phyloP scores from a whole-genome alignment of 345 rosid species.

The Garcia nutans region DNA sequence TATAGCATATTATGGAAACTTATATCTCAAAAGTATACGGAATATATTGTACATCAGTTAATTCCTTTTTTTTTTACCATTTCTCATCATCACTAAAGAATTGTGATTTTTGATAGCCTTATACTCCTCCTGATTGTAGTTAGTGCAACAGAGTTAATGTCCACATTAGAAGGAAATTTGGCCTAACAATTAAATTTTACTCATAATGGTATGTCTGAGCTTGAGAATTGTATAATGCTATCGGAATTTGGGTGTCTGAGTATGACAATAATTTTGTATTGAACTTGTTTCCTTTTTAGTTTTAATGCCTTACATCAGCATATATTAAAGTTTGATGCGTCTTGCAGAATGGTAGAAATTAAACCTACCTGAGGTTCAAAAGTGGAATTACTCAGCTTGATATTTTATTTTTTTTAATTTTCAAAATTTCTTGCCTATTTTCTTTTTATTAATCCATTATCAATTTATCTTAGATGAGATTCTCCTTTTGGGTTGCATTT shows the following conservation, averaged over 20 bases:
- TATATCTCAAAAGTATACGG: too few species aligned
- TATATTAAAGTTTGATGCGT: background rate
- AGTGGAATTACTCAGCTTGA: too few species aligned
- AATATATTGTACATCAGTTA: too few species aligned
- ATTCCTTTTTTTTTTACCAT: background rate
- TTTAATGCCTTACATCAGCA: background rate
- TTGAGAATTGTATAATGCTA: background rate
- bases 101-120: background rate
- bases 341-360: background rate
- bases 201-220: background rate
- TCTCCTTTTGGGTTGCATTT: background rate
- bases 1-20: too few species aligned
- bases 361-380: background rate
- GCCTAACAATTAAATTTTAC: background rate
- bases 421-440: background rate
- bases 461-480: background rate
- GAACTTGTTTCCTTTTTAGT: background rate
- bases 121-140: background rate
- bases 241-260: background rate
- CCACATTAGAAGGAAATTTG: background rate
- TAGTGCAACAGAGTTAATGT: background rate
- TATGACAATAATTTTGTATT: background rate
- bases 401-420: background rate
- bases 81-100: background rate
- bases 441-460: background rate